Conservation (phyloP, 2,329 filamentous ascomycete species). For the Neoascochyta sp. region DNA sequence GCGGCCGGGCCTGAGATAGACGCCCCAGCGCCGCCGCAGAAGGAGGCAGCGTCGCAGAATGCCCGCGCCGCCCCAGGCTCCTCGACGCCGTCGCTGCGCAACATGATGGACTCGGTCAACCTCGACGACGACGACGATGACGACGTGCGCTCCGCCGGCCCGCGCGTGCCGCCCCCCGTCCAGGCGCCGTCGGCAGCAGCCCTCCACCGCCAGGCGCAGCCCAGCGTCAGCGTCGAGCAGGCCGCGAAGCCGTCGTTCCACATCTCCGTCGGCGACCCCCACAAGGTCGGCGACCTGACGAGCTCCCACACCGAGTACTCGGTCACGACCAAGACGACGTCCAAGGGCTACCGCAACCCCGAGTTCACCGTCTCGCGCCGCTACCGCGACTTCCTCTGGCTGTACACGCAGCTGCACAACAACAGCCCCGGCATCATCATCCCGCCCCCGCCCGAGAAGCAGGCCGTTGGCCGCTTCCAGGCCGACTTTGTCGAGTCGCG, state of each 20-base stretch:
- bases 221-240: conserved; percentile 87
- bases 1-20: conserved; percentile 53
- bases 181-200: conserved; percentile 50
- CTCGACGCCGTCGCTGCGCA: conserved; percentile 48
- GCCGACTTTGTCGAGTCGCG: conserved; percentile 93
- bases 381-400: conserved; percentile 96
- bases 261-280: conserved; percentile 90
- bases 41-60: conserved; percentile 54
- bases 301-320: conserved; percentile 98
- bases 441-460: conserved; percentile 94
- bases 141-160: conserved; percentile 45
- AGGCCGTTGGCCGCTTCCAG: conserved; percentile 93
- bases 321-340: conserved; percentile 91
- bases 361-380: conserved; percentile 92
- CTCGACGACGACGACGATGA: conserved; percentile 59
- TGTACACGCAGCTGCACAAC: conserved; percentile 89
- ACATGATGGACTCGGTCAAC: conserved; percentile 63
- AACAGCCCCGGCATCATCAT: conserved; percentile 96
- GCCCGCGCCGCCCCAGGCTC: conserved; percentile 52
- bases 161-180: conserved; percentile 63
- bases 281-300: conserved; percentile 95
- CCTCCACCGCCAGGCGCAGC: conserved; percentile 55
- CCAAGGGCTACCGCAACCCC: conserved; percentile 87
- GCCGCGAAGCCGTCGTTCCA: conserved; percentile 88
- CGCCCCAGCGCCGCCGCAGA: conserved; percentile 64